Percentiles rank a stretch among this genome's conserved stretches.
These are phyloP conservation scores for Xanthoconium separans DNA, from an alignment of 1,284 basidiomycete genomes.

Conservation along the genomic window DNA sequence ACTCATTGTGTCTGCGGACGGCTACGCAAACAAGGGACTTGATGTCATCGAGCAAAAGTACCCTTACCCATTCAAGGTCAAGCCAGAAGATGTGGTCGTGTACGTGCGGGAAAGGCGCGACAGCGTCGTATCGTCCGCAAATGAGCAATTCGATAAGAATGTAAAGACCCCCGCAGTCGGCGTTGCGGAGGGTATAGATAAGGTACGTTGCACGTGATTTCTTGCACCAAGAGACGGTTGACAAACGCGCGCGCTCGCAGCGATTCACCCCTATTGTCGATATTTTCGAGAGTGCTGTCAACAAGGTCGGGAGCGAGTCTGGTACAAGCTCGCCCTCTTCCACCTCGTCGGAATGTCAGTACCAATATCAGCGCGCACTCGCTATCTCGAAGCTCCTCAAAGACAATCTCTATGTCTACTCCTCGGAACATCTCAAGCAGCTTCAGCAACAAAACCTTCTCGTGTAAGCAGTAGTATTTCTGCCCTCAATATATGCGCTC, in stretches of 20 bases:
- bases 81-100: slow-evolving; percentile 66
- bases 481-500: slow-evolving; percentile 7
- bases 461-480: slow-evolving; percentile 45
- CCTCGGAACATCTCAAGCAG: slow-evolving; percentile 68
- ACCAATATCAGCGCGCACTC: slow-evolving; percentile 73
- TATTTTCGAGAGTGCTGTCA: slow-evolving; percentile 61
- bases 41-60: slow-evolving; percentile 71
- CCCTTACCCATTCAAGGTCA: slow-evolving; percentile 72
- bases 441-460: slow-evolving; percentile 65
- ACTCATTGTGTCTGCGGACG: slow-evolving; percentile 60
- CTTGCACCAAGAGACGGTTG: slow-evolving; percentile 10
- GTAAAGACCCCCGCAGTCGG: slow-evolving; percentile 62
- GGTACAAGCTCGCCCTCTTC: slow-evolving; percentile 39
- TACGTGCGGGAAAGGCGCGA: slow-evolving; percentile 57
- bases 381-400: slow-evolving; percentile 61
- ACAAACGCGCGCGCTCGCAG: slow-evolving; percentile 35
- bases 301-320: slow-evolving; percentile 49
- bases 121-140: slow-evolving; percentile 54
- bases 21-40: slow-evolving; percentile 66
- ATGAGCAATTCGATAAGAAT: slow-evolving; percentile 63
- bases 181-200: slow-evolving; percentile 68
- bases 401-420: slow-evolving; percentile 62
- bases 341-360: slow-evolving; percentile 45
- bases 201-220: slow-evolving; percentile 44
- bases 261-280: slow-evolving; percentile 71